Evolutionary conservation across 2,329 filamentous ascomycete species (phyloP).

Genomic region (Cladosporium sp.): DNA sequence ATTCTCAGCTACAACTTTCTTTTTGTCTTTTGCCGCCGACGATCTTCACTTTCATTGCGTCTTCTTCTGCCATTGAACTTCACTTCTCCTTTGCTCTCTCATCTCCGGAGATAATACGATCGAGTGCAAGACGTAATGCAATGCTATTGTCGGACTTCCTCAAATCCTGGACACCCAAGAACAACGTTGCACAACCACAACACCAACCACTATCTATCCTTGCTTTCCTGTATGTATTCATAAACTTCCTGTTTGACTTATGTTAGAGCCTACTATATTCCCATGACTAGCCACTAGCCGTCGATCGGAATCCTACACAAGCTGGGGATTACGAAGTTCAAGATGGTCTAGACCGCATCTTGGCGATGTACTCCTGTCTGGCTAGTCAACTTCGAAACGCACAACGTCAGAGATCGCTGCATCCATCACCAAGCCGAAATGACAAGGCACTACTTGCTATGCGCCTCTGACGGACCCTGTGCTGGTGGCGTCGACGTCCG

Average conservation of each 20-base stretch:
- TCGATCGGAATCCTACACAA: constrained; percentile 11
- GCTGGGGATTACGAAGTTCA: constrained; percentile 7
- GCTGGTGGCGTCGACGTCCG: background rate
- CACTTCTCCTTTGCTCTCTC: background rate
- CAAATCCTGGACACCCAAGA: background rate
- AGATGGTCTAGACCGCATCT: constrained; percentile 11
- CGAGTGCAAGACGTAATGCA: background rate
- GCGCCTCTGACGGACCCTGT: constrained; percentile 6
- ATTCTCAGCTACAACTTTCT: constrained; percentile 17
- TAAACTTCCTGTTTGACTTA: background rate
- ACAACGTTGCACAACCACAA: background rate
- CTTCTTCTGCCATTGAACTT: background rate
- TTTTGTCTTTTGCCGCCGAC: background rate
- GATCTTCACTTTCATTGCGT: background rate
- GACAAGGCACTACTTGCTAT: constrained; percentile 6
- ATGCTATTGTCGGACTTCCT: background rate
- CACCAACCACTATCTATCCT: background rate
- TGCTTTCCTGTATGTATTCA: background rate
- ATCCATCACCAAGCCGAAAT: constrained; percentile 10
- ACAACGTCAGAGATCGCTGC: constrained; percentile 15
- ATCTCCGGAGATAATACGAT: background rate
- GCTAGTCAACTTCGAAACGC: constrained; percentile 17
- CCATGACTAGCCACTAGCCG: background rate
- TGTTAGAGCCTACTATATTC: background rate
- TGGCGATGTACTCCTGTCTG: constrained; percentile 10